A percentile compares a stretch with the other conserved stretches of the same genome.
Evolutionary conservation across 345 rosid genomes (phyloP).

Genomic region (Toxicodendron radicans): DNA sequence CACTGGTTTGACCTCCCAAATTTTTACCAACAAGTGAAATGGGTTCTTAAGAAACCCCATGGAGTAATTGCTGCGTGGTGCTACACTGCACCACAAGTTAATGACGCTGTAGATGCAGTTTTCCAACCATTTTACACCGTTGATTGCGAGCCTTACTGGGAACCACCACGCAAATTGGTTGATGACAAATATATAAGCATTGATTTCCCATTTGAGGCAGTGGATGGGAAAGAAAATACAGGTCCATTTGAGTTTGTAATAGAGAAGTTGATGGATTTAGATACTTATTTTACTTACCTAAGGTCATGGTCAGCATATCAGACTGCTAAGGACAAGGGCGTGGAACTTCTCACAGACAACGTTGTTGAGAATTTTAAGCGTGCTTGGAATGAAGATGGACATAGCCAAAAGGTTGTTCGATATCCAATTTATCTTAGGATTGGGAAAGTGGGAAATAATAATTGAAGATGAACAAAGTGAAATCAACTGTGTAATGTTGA

Average conservation of each 20-base stretch:
- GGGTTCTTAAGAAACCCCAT: conserved; percentile 67
- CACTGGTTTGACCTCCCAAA: conserved; percentile 69
- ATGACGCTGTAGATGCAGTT: conserved; percentile 47
- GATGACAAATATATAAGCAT: conserved; percentile 52
- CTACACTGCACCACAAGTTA: conserved; percentile 67
- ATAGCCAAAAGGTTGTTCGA: conserved; percentile 37
- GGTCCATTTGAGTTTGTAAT: conserved; percentile 59
- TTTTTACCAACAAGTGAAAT: conserved; percentile 61
- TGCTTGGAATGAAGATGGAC: conserved; percentile 58
- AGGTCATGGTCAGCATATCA: conserved; percentile 73
- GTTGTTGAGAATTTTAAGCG: conserved; percentile 38
- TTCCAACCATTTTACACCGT: conserved; percentile 47
- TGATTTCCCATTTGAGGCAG: conserved; percentile 72
- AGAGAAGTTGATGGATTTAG: conserved; percentile 58
- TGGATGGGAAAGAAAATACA: conserved; percentile 41
- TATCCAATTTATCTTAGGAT: conserved; percentile 65
- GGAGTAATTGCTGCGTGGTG: conserved; percentile 87
- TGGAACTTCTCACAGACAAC: conserved; percentile 54
- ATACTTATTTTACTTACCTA: conserved; percentile 51
- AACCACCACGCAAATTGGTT: conserved; percentile 52
- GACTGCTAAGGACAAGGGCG: conserved; percentile 60
- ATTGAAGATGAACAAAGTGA: neutral
- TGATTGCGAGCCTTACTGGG: conserved; percentile 54
- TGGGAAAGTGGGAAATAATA: conserved; percentile 51
- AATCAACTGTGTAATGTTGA: neutral